Percentiles rank a stretch among this genome's conserved stretches.
These are phyloP conservation scores for Fusarium equiseti DNA, from an alignment of 2,329 filamentous ascomycete species.

Conservation along the genomic window DNA sequence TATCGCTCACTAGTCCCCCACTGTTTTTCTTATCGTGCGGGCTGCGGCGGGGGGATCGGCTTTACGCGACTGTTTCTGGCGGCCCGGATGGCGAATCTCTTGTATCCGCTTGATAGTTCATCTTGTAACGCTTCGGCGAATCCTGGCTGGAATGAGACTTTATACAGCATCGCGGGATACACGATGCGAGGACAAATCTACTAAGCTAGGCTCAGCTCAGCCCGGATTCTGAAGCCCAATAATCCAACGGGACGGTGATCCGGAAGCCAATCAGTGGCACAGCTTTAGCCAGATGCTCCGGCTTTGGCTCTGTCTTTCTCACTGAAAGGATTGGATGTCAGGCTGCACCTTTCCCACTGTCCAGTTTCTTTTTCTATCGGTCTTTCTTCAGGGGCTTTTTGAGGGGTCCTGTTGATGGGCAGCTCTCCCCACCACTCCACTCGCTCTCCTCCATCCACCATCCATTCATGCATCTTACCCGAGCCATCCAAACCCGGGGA, in stretches of 20 bases:
- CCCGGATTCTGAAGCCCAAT: slow-evolving; percentile 13
- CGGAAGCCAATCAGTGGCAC: slow-evolving; percentile 33
- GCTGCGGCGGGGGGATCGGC: slow-evolving; percentile 32
- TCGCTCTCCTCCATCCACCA: background rate
- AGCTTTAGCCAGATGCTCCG: slow-evolving; percentile 6
- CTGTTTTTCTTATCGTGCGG: slow-evolving; percentile 31
- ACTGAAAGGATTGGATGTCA: background rate
- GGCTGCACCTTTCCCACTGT: background rate
- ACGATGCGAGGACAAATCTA: slow-evolving; percentile 27
- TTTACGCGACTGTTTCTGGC: slow-evolving; percentile 20
- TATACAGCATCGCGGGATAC: slow-evolving; percentile 26
- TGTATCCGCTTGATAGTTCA: slow-evolving; percentile 22
- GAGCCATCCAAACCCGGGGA: slow-evolving; percentile 32
- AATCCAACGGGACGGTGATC: slow-evolving; percentile 35
- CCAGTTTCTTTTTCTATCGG: background rate
- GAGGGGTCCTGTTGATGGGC: slow-evolving; percentile 30
- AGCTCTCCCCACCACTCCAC: slow-evolving; percentile 20
- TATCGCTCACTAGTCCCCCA: slow-evolving; percentile 18
- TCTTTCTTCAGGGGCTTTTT: slow-evolving; percentile 31
- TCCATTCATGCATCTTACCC: slow-evolving; percentile 27
- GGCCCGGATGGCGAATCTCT: slow-evolving; percentile 24
- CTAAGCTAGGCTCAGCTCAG: slow-evolving; percentile 1
- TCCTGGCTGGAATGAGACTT: slow-evolving; percentile 37
- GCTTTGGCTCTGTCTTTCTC: background rate
- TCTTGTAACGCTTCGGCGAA: slow-evolving; percentile 32